Conservation (phyloP, 140 eudicot species). For the Senecio squalidus region DNA sequence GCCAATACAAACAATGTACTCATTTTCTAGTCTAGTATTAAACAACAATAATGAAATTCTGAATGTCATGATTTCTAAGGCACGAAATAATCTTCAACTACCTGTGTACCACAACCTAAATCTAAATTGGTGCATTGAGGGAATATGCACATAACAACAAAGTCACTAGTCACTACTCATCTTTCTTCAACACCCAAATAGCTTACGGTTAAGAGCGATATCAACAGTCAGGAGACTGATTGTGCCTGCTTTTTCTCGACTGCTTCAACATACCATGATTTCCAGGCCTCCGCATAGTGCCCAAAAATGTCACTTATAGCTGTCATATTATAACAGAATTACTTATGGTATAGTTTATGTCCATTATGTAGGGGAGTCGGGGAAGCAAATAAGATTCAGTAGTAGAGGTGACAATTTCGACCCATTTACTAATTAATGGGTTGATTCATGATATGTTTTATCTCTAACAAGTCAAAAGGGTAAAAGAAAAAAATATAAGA, state of each 20-base stretch:
- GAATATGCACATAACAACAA: conserved; percentile 15
- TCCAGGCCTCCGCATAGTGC: conserved; percentile 64
- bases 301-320: conserved; percentile 43
- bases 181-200: conserved; percentile 8
- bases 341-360: conserved; percentile 8
- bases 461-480: neutral
- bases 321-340: conserved; percentile 27
- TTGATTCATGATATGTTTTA: neutral
- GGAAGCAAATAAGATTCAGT: neutral
- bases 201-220: neutral
- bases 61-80: neutral
- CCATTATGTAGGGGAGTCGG: neutral
- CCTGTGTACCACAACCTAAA: conserved; percentile 6
- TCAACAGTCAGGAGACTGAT: conserved; percentile 19
- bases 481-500: neutral
- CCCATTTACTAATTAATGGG: neutral
- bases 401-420: neutral
- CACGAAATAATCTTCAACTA: conserved; percentile 6
- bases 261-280: conserved; percentile 53
- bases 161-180: conserved; percentile 1
- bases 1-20: neutral
- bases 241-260: conserved; percentile 33
- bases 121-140: conserved; percentile 18
- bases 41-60: neutral
- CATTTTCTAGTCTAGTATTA: conserved; percentile 1